Conservation (phyloP, 805 yeast species). For the Kluyveromyces lactis region DNA sequence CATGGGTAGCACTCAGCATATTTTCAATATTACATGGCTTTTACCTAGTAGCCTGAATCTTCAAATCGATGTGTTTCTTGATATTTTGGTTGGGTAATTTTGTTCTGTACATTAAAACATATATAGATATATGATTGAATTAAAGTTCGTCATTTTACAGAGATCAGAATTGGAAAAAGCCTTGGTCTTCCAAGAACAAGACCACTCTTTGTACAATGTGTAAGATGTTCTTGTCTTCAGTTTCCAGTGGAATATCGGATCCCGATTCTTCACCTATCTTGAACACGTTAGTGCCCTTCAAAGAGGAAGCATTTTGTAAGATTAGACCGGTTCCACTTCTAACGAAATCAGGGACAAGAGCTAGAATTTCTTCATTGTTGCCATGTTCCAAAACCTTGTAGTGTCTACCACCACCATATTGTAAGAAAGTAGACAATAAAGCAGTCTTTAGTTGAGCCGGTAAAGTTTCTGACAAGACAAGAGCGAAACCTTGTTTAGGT, state of each 20-base stretch:
- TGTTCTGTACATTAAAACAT: no score
- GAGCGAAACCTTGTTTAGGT: constrained; percentile 77
- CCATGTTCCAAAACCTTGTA: constrained; percentile 46
- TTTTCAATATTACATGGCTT: no score
- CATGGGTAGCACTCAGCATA: no score
- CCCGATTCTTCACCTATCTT: constrained; percentile 38
- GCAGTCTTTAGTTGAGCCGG: constrained; percentile 70
- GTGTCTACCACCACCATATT: constrained; percentile 77
- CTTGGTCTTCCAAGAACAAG: constrained; percentile 69
- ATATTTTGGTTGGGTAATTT: no score
- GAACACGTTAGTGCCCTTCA: constrained; percentile 30
- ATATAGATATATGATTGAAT: no score
- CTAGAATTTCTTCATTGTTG: constrained; percentile 64
- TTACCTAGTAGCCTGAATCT: no score
- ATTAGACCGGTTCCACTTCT: constrained; percentile 92
- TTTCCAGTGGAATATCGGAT: constrained; percentile 51
- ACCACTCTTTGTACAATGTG: constrained; percentile 71
- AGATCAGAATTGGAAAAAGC: constrained; percentile 59
- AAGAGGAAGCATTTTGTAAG: constrained; percentile 32
- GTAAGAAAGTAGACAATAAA: constrained; percentile 82
- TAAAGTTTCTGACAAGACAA: constrained; percentile 54
- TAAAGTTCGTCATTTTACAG: no score
- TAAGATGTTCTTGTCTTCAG: constrained; percentile 48
- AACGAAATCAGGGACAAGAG: constrained; percentile 31
- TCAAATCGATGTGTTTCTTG: no score